Evolutionary conservation across 805 yeast genomes (phyloP), one percentile per base, ranked within the genome.

Genomic region (Pichia rugopelliculosa): DNA sequence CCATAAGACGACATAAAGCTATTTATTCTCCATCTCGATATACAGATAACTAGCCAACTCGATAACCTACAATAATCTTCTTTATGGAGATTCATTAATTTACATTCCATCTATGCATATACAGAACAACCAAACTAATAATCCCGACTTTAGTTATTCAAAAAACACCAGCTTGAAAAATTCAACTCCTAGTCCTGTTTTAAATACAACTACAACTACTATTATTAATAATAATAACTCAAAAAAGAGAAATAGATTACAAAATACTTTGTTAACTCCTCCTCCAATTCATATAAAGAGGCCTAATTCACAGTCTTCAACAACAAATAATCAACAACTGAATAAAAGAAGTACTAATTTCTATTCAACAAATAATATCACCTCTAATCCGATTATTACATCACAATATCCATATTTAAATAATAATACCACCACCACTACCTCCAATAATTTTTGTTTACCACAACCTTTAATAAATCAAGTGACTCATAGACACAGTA

Each of bases 201-300:
- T 25, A 13, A 41, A 34, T 22, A 15, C 39, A 7, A 45, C 20
- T 30, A 20, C 44, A 10, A 34, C 15, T 22, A n/a, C 25, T 21
- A 27, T n/a, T n/a, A 33, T 24, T 26, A 23, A 7, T 39, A 44
- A 12, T 36, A 42, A 22, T 23, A 25, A 17, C 18, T 1, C 45
- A 22, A 36, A 27, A 17, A 41, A 41, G 22, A 46, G 45, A 25
- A 41, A 23, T 21, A 36, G 45, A 34, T 36, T 41, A 22, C 44
- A 26, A 25, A 27, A 36, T 23, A 4, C 22, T 23, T 17, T 36
- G 17, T 37, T 23, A 13, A 26, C 38, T 13, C 58, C 53, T 42
- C 59, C 60, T n/a, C 48, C 61, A 27, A 48, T 46, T 17, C 62
- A 58, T 33, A 64, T 61, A 40, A 61, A 62, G 42, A 59, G 67